phyloP scores from a whole-genome alignment of 495 filamentous ascomycete species.

The Cercophora newfieldiana region DNA sequence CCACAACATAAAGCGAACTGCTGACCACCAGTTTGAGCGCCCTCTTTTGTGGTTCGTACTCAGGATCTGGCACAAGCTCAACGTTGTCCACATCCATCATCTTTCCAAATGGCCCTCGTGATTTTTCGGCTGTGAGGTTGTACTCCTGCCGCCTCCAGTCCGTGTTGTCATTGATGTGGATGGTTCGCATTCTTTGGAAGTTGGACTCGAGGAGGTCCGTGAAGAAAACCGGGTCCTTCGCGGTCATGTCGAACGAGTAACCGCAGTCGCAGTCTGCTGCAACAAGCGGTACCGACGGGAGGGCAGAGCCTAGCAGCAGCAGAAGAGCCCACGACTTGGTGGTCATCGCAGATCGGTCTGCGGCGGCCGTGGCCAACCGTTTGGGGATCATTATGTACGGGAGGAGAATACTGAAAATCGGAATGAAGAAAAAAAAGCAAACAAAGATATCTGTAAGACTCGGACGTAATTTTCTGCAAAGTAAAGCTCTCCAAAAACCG shows the following conservation, averaged over 20 bases:
- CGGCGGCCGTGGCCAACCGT: not conserved
- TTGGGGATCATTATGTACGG: not conserved
- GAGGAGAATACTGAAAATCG: not conserved
- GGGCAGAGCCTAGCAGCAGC: constrained; percentile 4
- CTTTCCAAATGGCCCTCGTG: constrained; percentile 67
- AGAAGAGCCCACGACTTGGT: not conserved
- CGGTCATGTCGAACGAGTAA: constrained; percentile 45
- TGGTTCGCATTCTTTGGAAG: constrained; percentile 56
- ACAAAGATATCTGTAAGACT: not conserved
- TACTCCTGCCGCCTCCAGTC: constrained; percentile 67
- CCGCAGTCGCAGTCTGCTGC: constrained; percentile 70
- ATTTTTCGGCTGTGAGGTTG: constrained; percentile 52
- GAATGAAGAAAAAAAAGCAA: too few relatives aligned
- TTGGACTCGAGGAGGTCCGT: constrained; percentile 70
- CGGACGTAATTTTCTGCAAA: not conserved
- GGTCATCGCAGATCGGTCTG: not conserved
- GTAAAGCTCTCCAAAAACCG: not conserved
- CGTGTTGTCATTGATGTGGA: constrained; percentile 47
- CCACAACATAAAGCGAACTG: constrained; percentile 38
- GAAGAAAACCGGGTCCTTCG: constrained; percentile 47
- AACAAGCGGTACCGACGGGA: constrained; percentile 11
- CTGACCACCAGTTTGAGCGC: constrained; percentile 57
- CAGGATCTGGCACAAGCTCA: constrained; percentile 29
- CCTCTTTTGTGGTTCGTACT: constrained; percentile 35
- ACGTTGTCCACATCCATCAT: constrained; percentile 56